These are phyloP conservation scores for Megacollybia marginata DNA, from an alignment of 768 basidiomycete species.

Conservation along the genomic window DNA sequence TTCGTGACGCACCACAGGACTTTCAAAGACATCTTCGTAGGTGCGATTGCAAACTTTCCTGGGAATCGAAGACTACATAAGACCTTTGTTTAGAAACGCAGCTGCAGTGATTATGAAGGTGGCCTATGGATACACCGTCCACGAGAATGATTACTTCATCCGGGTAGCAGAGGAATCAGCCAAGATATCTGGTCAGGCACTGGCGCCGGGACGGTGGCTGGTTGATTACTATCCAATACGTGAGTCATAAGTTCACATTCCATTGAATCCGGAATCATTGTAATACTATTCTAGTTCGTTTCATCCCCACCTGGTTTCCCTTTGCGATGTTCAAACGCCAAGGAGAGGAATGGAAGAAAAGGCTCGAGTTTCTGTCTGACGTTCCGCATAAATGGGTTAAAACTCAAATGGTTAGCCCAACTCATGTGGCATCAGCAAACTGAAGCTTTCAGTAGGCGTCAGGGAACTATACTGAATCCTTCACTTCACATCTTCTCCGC, in stretches of 20 bases:
- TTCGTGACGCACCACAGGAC: constrained; percentile 21
- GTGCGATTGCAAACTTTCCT: constrained; percentile 11
- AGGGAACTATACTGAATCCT: constrained; percentile 30
- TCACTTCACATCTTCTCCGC: constrained; percentile 32
- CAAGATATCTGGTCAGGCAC: constrained; percentile 32
- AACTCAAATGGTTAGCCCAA: constrained; percentile 28
- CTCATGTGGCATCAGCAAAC: background rate
- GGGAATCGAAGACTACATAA: background rate
- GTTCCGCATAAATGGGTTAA: constrained; percentile 39
- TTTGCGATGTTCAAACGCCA: constrained; percentile 40
- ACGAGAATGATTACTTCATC: constrained; percentile 29
- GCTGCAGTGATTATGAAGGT: constrained; percentile 35
- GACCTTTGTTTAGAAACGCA: constrained; percentile 22
- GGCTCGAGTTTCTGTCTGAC: constrained; percentile 26
- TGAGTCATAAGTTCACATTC: constrained; percentile 10
- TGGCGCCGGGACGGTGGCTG: constrained; percentile 34
- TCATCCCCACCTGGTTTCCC: constrained; percentile 44
- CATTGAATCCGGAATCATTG: background rate
- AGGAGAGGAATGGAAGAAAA: constrained; percentile 32
- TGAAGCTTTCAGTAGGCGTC: constrained; percentile 16
- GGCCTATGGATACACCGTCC: constrained; percentile 33
- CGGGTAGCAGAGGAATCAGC: constrained; percentile 29
- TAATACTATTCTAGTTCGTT: constrained; percentile 26
- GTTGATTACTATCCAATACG: constrained; percentile 35
- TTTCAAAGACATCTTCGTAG: constrained; percentile 31